Evolutionary conservation across 2,329 filamentous ascomycete genomes (phyloP), one percentile per base, ranked within the genome.

Genomic region (Botryotinia convoluta): DNA sequence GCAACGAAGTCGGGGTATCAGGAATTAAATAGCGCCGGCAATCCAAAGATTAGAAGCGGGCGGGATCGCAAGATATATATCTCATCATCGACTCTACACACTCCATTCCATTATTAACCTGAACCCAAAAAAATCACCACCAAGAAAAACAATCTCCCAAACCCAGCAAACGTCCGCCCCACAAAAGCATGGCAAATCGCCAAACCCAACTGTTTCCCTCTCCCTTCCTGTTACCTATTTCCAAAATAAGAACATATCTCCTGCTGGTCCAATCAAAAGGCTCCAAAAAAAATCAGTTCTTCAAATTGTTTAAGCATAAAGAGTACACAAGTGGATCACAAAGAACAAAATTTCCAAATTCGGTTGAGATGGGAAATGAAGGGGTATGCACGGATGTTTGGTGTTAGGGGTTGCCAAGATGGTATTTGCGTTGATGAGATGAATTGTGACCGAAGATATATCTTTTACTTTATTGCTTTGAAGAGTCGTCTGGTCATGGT

Each of bases 311-410:
- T n/a, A 14, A 54, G 32, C 63, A 48, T n/a, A n/a, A 67, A 67
- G 32, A 54, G 45, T 39, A 67, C 35, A 51, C 26, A 35, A n/a
- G 26, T 67, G 45, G 14, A 67, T 48, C 16, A 26, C 4, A n/a
- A 18, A 51, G 32, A n/a, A 20, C 32, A 10, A 37, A 14, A 67
- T 20, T 51, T 12, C 45, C 63, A 18, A 37, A 67, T 54, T 37
- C 2, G 45, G 63, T 35, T n/a, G 45, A 39, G 5, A 26, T 48
- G 29, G 63, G 63, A 65, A 35, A 67, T 67, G 63, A 67, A 67
- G 63, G 63, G 63, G 63, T 65, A 18, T 39, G 63, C 63, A 67
- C 63, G 63, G 63, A 67, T 67, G 32, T 39, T 67, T 67, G 63
- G 32, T 39, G 44, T 54, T 45, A 37, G 45, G 63, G 32, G 63